These are phyloP conservation scores for Avicennia marina DNA, from an alignment of 257 asterid species.

Conservation along the genomic window DNA sequence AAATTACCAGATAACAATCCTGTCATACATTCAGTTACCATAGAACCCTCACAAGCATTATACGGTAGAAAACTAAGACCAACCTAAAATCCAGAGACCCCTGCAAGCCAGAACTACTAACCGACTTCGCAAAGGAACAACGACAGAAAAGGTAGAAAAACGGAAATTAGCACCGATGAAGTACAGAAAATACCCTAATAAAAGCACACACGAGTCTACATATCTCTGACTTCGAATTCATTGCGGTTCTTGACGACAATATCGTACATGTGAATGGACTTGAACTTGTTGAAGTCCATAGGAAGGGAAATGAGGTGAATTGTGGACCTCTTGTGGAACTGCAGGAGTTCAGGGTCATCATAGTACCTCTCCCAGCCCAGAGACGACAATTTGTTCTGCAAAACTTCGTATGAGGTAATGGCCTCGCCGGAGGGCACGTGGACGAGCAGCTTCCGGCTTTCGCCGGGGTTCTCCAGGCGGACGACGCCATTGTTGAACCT, in stretches of 20 bases:
- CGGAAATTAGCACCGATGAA: not conserved
- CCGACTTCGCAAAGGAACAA: no score
- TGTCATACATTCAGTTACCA: no score
- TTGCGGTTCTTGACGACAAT: conserved; percentile 61
- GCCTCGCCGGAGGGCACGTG: conserved; percentile 40
- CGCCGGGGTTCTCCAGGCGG: conserved; percentile 52
- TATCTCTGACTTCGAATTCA: conserved; percentile 53
- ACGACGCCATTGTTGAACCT: conserved; percentile 64
- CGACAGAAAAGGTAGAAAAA: no score
- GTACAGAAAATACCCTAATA: not conserved
- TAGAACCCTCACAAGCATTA: no score
- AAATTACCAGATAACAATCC: no score
- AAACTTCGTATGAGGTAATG: conserved; percentile 49
- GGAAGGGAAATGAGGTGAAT: conserved; percentile 75
- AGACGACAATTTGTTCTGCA: conserved; percentile 42
- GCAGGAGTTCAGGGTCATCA: conserved; percentile 59
- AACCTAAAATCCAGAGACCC: no score
- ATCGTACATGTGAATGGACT: conserved; percentile 63
- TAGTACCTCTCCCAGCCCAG: conserved; percentile 82
- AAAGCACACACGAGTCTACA: not conserved
- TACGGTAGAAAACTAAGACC: no score
- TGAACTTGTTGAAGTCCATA: conserved; percentile 53
- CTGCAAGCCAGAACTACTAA: no score
- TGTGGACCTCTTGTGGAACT: conserved; percentile 64
- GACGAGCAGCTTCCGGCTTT: conserved; percentile 45